Conservation (phyloP, 1,139 yeast species). For the Candida labiduridarum region DNA sequence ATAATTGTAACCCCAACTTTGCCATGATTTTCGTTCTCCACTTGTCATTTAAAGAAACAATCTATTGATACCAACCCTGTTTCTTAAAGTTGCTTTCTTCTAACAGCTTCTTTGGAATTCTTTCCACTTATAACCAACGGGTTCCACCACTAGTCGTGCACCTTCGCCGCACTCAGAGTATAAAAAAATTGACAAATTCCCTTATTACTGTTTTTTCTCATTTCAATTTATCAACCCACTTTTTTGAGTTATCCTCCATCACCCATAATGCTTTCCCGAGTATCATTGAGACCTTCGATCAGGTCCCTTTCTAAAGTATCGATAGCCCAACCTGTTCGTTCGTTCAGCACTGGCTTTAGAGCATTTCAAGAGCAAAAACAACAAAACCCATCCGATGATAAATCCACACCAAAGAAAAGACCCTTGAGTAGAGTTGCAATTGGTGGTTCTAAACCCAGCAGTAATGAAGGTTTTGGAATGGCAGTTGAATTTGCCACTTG, state of each 20-base stretch:
- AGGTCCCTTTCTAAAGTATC: neutral
- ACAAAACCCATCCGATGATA: conserved; percentile 1
- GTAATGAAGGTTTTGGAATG: conserved; percentile 31
- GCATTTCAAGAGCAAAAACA: conserved; percentile 1
- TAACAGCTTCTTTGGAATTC: neutral
- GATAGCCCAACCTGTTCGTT: neutral
- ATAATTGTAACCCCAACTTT: neutral
- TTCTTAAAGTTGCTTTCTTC: neutral
- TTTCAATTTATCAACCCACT: conserved; percentile 3
- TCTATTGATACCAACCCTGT: too few relatives aligned
- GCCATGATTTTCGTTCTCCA: neutral
- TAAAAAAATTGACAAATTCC: neutral
- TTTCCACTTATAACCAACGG: neutral
- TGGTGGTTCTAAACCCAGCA: conserved; percentile 34
- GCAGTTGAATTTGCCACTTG: conserved; percentile 77
- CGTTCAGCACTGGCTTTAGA: neutral
- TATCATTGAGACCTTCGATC: neutral
- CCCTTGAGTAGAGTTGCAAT: conserved; percentile 55
- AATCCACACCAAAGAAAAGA: conserved; percentile 22
- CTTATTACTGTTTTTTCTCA: neutral
- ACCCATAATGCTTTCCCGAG: conserved; percentile 1
- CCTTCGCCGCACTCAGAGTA: neutral
- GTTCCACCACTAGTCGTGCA: neutral
- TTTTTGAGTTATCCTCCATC: neutral
- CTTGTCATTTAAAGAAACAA: neutral